Conservation (phyloP, 2,329 filamentous ascomycete genomes). For the Ploettnerulaceae sp. region DNA sequence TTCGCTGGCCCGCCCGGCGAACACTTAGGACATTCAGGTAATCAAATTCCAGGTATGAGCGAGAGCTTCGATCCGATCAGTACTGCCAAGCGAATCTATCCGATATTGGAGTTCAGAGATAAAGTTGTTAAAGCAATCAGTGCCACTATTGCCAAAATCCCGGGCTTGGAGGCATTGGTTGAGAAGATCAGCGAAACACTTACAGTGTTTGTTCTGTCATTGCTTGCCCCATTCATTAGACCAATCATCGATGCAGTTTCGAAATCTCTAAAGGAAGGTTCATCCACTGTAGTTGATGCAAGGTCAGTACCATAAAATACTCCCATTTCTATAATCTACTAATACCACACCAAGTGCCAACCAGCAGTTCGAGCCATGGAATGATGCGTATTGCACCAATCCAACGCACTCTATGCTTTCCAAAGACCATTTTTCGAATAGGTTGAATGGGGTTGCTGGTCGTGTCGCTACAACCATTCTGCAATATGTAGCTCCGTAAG, state of each 20-base stretch:
- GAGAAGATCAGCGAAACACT: slow-evolving; percentile 92
- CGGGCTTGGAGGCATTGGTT: slow-evolving; percentile 81
- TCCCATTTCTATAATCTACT: background rate
- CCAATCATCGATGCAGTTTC: slow-evolving; percentile 88
- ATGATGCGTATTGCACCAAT: slow-evolving; percentile 66
- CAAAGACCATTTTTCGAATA: slow-evolving; percentile 79
- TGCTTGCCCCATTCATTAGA: slow-evolving; percentile 86
- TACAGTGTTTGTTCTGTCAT: slow-evolving; percentile 84
- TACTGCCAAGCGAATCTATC: slow-evolving; percentile 79
- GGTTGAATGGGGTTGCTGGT: slow-evolving; percentile 73
- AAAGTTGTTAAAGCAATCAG: slow-evolving; percentile 86
- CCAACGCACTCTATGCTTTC: slow-evolving; percentile 79
- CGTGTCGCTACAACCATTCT: slow-evolving; percentile 69
- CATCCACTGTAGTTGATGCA: slow-evolving; percentile 62
- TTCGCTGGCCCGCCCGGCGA: slow-evolving; percentile 33
- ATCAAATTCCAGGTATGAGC: slow-evolving; percentile 66
- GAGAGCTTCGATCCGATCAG: slow-evolving; percentile 73
- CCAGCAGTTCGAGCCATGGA: slow-evolving; percentile 77
- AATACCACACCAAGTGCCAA: slow-evolving; percentile 48
- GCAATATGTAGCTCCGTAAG: slow-evolving; percentile 77
- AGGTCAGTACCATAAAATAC: slow-evolving; percentile 33
- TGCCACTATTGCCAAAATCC: slow-evolving; percentile 82
- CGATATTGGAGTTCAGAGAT: slow-evolving; percentile 89
- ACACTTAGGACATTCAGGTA: slow-evolving; percentile 37
- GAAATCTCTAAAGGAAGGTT: slow-evolving; percentile 79